Percentiles rank a stretch among this genome's conserved stretches.
phyloP scores from a whole-genome alignment of 2,329 filamentous ascomycete species.

The Apiospora kogelbergensis region DNA sequence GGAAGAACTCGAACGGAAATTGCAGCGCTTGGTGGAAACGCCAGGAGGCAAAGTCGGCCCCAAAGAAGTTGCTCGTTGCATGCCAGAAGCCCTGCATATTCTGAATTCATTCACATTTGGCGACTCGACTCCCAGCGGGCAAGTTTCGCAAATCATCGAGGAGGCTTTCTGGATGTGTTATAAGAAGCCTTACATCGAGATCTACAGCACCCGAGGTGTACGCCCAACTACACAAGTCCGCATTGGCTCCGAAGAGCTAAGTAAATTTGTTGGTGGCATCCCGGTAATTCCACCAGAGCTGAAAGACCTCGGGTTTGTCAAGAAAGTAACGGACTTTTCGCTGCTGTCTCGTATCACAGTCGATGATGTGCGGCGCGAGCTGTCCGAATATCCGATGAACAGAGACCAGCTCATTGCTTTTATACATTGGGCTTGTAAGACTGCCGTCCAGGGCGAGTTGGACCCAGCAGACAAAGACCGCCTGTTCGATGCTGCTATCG shows the following conservation, averaged over 20 bases:
- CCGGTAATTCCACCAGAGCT: slow-evolving; percentile 81
- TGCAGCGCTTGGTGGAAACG: slow-evolving; percentile 45
- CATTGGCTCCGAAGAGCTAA: slow-evolving; percentile 65
- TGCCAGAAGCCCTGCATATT: slow-evolving; percentile 79
- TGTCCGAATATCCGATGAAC: slow-evolving; percentile 78
- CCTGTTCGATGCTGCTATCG: slow-evolving; percentile 79
- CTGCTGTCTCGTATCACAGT: slow-evolving; percentile 86
- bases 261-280: slow-evolving; percentile 81
- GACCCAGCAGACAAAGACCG: slow-evolving; percentile 66
- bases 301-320: slow-evolving; percentile 72
- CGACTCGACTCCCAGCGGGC: slow-evolving; percentile 84
- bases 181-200: slow-evolving; percentile 77
- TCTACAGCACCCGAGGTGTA: slow-evolving; percentile 85
- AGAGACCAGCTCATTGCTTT: slow-evolving; percentile 80
- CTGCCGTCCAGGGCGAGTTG: slow-evolving; percentile 70
- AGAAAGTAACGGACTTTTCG: slow-evolving; percentile 78
- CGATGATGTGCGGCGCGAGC: slow-evolving; percentile 78
- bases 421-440: slow-evolving; percentile 77
- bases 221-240: slow-evolving; percentile 82
- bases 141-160: slow-evolving; percentile 84
- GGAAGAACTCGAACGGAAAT: slow-evolving; percentile 66
- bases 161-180: slow-evolving; percentile 96
- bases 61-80: slow-evolving; percentile 64
- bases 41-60: slow-evolving; percentile 56
- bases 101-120: slow-evolving; percentile 85